Evolutionary conservation across 2,329 filamentous ascomycete genomes (phyloP).

Genomic region (Colletotrichum agaves): DNA sequence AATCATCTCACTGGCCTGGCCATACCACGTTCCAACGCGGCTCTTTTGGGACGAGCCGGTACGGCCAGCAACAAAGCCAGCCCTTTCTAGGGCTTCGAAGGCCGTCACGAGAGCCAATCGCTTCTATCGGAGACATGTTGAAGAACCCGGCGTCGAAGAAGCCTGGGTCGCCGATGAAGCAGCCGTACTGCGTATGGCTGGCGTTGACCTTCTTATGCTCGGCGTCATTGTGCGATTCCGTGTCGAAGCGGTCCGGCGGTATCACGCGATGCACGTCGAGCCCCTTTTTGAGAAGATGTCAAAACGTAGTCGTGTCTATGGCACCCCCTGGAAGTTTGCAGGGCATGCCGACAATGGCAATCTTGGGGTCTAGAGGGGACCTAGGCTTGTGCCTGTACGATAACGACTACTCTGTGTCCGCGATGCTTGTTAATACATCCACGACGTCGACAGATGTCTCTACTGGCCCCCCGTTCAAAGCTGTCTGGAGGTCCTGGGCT

Average conservation of each 20-base stretch:
- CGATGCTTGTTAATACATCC: neutral
- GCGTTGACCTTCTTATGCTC: neutral
- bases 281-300: neutral
- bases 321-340: neutral
- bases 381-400: neutral
- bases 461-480: neutral
- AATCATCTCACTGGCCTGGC: conserved; percentile 74
- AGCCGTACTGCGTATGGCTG: neutral
- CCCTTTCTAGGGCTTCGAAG: conserved; percentile 74
- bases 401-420: neutral
- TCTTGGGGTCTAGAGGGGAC: neutral
- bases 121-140: too few species aligned
- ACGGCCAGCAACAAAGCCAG: conserved; percentile 61
- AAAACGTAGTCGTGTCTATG: neutral
- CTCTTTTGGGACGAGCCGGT: neutral
- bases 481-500: neutral
- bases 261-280: neutral
- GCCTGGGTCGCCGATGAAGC: neutral
- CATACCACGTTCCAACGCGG: conserved; percentile 61
- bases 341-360: neutral
- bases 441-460: neutral
- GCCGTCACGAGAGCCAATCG: conserved; percentile 70
- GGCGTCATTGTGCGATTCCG: neutral
- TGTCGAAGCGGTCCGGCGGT: neutral
- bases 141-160: neutral